Evolutionary conservation across 176 grass and related monocot species (phyloP).

Genomic region (Musa acuminata): DNA sequence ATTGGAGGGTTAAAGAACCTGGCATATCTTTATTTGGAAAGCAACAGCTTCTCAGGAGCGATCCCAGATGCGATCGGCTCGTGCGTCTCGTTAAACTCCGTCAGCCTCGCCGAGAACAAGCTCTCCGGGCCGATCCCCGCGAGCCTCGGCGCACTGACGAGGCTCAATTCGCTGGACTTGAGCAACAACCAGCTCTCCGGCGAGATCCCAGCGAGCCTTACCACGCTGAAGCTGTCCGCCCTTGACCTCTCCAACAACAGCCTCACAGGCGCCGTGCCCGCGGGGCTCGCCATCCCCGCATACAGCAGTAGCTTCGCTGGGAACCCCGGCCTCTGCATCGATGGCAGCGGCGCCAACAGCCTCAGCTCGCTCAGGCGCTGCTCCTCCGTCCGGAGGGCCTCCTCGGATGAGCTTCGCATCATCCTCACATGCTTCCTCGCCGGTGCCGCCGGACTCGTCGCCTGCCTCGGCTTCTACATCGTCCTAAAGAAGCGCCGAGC

Average conservation of each 20-base stretch:
- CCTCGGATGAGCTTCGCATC: not conserved
- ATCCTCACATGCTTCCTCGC: slow-evolving; percentile 3
- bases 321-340: slow-evolving; percentile 52
- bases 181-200: slow-evolving; percentile 49
- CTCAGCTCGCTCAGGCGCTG: slow-evolving; percentile 13
- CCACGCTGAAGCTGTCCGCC: slow-evolving; percentile 57
- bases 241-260: slow-evolving; percentile 70
- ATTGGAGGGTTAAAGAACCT: slow-evolving; percentile 51
- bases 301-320: slow-evolving; percentile 37
- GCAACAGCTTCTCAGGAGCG: slow-evolving; percentile 35
- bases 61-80: slow-evolving; percentile 39
- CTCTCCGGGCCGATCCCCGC: slow-evolving; percentile 47
- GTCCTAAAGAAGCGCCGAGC: slow-evolving; percentile 4
- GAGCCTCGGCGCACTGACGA: slow-evolving; percentile 31
- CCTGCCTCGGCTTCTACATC: not conserved
- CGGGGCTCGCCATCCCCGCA: slow-evolving; percentile 42
- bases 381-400: slow-evolving; percentile 22
- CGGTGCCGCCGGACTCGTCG: not conserved
- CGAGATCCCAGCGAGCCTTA: slow-evolving; percentile 43
- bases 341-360: not conserved
- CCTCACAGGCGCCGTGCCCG: slow-evolving; percentile 49
- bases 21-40: slow-evolving; percentile 45
- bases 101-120: slow-evolving; percentile 57
- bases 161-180: slow-evolving; percentile 64
- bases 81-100: slow-evolving; percentile 45